Base-by-base conservation (phyloP, 2,329 filamentous ascomycete genomes). In the Didymella keratinophila region DNA sequence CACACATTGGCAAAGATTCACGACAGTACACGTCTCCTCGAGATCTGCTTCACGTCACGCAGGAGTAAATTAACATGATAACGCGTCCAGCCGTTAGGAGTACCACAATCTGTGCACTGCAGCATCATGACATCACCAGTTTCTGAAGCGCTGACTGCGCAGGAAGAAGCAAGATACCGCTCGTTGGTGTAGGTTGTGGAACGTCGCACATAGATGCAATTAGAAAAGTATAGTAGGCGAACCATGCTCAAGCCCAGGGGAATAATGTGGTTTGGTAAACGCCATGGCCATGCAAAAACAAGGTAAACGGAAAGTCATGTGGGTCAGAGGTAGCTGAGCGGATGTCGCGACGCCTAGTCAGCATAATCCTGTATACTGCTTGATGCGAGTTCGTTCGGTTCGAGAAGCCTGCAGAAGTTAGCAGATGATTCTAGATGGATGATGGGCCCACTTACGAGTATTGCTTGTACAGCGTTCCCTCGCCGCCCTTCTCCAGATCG, bases 401-500 rank as follows among this genome's bases (percentile, higher is more conserved):
- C 74, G 16, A 75, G 65, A 21, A 76, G 68, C 44, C 74, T 76
- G 45, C 18, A 41, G 25, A n/a, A 39, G 59, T 75, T 39, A 75
- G 68, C 28, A 36, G 12, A 7, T 44, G 45, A 20, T 16, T 34
- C 43, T 30, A 11, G 37, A 14, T 30, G 20, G 11, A 30, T 5
- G 12, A 12, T 14, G 46, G 20, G 16, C 2, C 20, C 30, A 84
- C 93, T 84, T 81, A 97, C 92, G 92, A 96, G 76, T 93, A 97
- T 74, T 96, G 92, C 76, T 96, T 96, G 51, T 93, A 88, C 67
- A 99, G 79, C 47, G 90, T 91, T 0, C 95, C 95, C 78, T 99
- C 95, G 23, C 95, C 95, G 18, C 95, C 95, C 61, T 91, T 91
- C 68, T 96, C 93, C 81, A 99, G 86, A 75, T 99, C 93, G 53